These are phyloP conservation scores for Corymbia maculata DNA, from an alignment of 345 rosid genomes.

Conservation along the genomic window DNA sequence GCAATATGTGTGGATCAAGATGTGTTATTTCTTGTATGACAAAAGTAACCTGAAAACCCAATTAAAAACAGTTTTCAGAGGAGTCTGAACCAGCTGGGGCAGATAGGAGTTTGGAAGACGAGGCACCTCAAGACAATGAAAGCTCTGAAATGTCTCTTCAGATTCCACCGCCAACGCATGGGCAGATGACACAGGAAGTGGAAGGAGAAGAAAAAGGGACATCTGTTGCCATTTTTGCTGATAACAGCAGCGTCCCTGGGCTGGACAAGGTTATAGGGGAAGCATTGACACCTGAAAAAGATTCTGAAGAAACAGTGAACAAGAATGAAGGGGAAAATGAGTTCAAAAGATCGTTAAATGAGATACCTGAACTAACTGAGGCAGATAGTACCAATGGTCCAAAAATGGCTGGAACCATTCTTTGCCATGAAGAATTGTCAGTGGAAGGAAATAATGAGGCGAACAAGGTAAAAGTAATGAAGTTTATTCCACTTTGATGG, in stretches of 20 bases:
- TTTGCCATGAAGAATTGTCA: background rate
- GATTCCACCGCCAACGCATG: background rate
- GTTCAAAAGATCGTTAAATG: background rate
- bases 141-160: background rate
- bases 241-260: background rate
- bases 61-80: background rate
- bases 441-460: background rate
- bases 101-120: background rate
- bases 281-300: rapidly evolving
- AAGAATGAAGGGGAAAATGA: background rate
- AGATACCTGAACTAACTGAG: background rate
- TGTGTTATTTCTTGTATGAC: background rate
- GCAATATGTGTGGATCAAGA: background rate
- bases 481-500: background rate
- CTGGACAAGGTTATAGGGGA: background rate
- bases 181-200: background rate
- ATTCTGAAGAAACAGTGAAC: background rate
- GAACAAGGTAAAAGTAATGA: background rate
- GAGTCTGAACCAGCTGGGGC: background rate
- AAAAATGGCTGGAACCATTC: background rate
- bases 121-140: background rate
- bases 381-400: background rate
- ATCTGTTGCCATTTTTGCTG: background rate
- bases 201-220: background rate
- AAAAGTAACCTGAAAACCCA: background rate